phyloP scores from a whole-genome alignment of 2,329 filamentous ascomycete species.

The Fusarium sp. region DNA sequence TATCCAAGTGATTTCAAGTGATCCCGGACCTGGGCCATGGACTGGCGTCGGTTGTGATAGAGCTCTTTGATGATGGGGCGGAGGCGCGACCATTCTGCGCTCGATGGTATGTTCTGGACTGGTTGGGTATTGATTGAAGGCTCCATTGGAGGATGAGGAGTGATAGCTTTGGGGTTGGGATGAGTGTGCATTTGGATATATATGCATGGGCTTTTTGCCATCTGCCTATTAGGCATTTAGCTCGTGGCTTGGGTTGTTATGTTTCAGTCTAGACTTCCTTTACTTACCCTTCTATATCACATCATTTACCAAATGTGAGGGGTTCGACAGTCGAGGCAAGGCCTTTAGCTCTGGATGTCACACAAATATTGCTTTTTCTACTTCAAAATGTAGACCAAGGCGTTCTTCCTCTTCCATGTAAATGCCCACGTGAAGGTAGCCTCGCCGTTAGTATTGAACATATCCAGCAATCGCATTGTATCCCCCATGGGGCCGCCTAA shows the following conservation, averaged over 20 bases:
- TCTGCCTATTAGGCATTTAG: not conserved
- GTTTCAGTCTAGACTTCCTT: not conserved
- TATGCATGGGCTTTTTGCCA: not conserved
- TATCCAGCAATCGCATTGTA: not conserved
- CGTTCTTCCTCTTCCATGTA: not conserved
- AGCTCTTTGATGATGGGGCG: not conserved
- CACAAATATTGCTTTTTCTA: too few relatives aligned
- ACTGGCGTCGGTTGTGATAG: not conserved
- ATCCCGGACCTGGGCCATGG: not conserved
- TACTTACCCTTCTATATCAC: not conserved
- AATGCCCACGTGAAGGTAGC: not conserved
- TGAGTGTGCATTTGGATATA: not conserved
- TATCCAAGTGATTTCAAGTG: not conserved
- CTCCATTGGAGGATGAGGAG: not conserved
- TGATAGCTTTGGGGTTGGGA: not conserved
- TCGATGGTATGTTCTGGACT: not conserved
- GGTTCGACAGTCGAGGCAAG: not conserved
- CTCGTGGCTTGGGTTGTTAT: not conserved
- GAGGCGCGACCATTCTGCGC: not conserved
- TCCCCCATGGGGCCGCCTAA: too few relatives aligned
- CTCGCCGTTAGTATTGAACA: not conserved
- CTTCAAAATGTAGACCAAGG: too few relatives aligned
- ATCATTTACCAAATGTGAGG: too few relatives aligned
- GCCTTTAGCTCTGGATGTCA: not conserved
- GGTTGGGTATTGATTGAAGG: not conserved